Evolutionary conservation across 2,329 filamentous ascomycete genomes (phyloP).

Genomic region (Orbilia oligospora): DNA sequence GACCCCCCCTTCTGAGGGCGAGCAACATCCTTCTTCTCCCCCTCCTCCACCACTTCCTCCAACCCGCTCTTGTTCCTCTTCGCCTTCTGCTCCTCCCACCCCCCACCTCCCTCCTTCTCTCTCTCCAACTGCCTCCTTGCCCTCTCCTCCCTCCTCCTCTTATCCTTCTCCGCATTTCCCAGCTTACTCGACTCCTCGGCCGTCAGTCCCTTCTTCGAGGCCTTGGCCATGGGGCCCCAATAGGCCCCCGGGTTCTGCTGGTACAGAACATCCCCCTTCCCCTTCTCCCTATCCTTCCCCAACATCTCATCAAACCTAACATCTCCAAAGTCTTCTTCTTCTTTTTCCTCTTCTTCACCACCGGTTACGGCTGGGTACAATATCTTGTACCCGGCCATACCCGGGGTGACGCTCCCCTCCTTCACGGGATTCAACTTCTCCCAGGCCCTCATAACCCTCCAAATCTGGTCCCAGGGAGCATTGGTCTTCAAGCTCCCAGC

Average conservation of each 20-base stretch:
- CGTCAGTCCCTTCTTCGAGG: constrained; percentile 49
- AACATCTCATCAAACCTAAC: constrained; percentile 85
- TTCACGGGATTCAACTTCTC: constrained; percentile 84
- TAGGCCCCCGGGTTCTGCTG: constrained; percentile 91
- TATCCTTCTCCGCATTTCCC: constrained; percentile 58
- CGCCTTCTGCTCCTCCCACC: background rate
- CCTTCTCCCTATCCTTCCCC: constrained; percentile 77
- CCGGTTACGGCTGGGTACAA: constrained; percentile 1
- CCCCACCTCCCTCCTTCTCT: background rate
- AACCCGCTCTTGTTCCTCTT: background rate
- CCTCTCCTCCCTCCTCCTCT: constrained; percentile 47
- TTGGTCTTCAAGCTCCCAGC: constrained; percentile 93
- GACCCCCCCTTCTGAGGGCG: background rate
- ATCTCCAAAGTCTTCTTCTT: constrained; percentile 68
- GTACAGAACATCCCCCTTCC: constrained; percentile 81
- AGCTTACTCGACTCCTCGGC: constrained; percentile 48
- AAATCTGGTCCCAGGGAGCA: constrained; percentile 89
- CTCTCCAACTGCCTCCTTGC: constrained; percentile 18
- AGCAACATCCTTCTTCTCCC: background rate
- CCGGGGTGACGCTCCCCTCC: constrained; percentile 77
- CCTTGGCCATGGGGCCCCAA: constrained; percentile 84
- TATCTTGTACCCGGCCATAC: constrained; percentile 80
- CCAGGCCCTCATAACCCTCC: constrained; percentile 96
- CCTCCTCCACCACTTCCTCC: background rate
- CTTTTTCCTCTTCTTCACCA: constrained; percentile 61